phyloP scores from a whole-genome alignment of 164 flowering plant species.

The Umbilicus rupestris region DNA sequence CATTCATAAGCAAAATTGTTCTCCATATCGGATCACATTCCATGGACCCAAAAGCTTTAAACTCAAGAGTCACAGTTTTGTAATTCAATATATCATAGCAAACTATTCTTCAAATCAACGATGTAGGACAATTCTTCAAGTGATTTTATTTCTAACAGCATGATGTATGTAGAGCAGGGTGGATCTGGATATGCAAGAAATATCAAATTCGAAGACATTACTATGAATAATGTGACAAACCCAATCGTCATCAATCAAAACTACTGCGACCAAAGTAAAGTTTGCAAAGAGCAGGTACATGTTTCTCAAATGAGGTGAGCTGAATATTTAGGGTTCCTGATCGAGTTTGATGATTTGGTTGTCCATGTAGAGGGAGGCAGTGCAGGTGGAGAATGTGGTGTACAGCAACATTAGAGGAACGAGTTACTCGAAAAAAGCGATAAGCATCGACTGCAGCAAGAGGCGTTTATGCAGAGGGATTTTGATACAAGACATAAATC shows the following conservation, averaged over 20 bases:
- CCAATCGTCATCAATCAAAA: conserved; percentile 8
- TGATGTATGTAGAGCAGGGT: neutral
- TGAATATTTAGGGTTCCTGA: no score
- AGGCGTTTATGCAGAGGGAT: conserved; percentile 33
- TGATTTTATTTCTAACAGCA: no score
- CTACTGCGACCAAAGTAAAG: neutral
- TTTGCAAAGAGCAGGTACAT: conserved; percentile 6
- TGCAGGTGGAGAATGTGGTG: conserved; percentile 32
- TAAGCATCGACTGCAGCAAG: conserved; percentile 37
- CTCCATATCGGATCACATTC: no score
- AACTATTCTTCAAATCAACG: no score
- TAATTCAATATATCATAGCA: no score
- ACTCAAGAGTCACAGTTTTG: neutral
- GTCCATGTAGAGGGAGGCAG: conserved; percentile 29
- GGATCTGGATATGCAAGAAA: conserved; percentile 5
- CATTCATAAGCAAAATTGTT: no score
- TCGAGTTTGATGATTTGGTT: no score
- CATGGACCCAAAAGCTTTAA: no score
- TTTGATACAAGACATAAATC: conserved; percentile 16
- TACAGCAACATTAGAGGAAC: conserved; percentile 44
- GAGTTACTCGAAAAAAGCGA: conserved; percentile 29
- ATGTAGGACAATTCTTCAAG: no score
- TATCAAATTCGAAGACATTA: conserved; percentile 5
- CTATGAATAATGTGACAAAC: neutral
- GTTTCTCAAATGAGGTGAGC: no score